Base-by-base conservation (phyloP, 371 early-diverging fungal species). In the Smittium mucronatum region DNA sequence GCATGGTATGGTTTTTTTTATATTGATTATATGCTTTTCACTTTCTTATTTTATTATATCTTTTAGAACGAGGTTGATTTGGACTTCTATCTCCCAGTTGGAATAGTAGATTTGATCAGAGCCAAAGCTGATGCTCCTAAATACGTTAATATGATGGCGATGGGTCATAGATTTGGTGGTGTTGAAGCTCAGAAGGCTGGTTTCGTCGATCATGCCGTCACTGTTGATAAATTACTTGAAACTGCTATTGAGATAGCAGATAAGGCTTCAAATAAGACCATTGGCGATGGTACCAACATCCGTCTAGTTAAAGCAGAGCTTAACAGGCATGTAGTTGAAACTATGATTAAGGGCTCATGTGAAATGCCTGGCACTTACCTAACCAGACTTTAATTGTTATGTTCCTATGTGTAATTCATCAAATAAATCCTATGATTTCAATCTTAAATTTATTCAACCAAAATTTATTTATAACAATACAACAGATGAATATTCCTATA, bases 11-110 rank as follows among this genome's bases (percentile, higher is more conserved):
- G 80, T n/a, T n/a, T n/a, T n/a, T n/a, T n/a, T n/a, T n/a, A 83
- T 92, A 2, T 90, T 90, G 71, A 79, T 91, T 61, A 86, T 86
- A 34, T 76, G 84, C 28, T 82, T 87, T 34, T 75, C 91, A 31
- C 75, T 83, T n/a, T 84, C 89, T n/a, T 90, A 90, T 15, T 89
- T 91, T 91, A 81, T 84, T 0, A 83, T 85, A 1, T 69, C 91
- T 25, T 72, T 90, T 31, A 84, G 84, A 47, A 75, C 77, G 74
- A 91, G 90, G 76, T 75, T 85, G 47, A 47, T 47, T 47, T 47
- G 47, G 47, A 47, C 47, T 47, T 47, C 47, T 21, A 47, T 5
- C 47, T 47, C 11, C 47, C 47, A 5, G 47, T 47, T 47, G 47
- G 47, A 11, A 47, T 47, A 5, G 11, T 21, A 5, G 47, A 47